Base-by-base conservation (phyloP, 345 rosid genomes). In the Carallia brachiata region DNA sequence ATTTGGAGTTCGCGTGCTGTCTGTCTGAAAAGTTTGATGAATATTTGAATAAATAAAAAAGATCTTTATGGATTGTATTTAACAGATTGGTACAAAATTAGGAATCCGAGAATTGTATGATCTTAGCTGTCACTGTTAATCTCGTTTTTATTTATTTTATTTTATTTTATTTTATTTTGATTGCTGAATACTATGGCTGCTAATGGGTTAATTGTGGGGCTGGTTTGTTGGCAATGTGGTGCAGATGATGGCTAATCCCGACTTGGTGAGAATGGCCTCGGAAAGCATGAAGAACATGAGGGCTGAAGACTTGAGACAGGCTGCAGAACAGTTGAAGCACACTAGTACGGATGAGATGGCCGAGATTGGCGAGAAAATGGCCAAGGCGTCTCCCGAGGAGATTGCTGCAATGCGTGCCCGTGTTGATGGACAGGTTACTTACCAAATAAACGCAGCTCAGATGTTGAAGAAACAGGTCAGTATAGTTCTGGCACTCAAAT, bases 191-290 rank as follows among this genome's bases (percentile, higher is more conserved):
- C 8, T 3, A 4, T 23, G 9, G 30, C 4, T 19, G 8, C 7
- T 23, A 15, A 55, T 55, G 59, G 15, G 27, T 55, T 15, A 23
- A 55, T 55, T 55, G 15, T 55, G 60, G 2, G 60, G 0, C 36
- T 5, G 0, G 7, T 34, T 47, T 50, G 73, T 19, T 61, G 80
- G 73, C 60, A 55, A 2, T 28, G 50, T 4, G 50, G 50, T 77
- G 72, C 80, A 96, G 98, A 85, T 92, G 94, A 89, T 90, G 97
- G 80, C 97, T 28, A 96, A 96, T 80, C 99, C 98, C 17, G 97
- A 92, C 4, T 83, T 90, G 86, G 84, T 96, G 93, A 96, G 79
- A 69, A 92, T 92, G 90, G 98, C 99, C n/a, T 78, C 97, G 0
- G 97, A 96, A 70, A 83, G 90, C 75, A 88, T 96, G 99, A 87